These are phyloP conservation scores for Cynara cardunculus DNA, from an alignment of 129 eudicot species.

Conservation along the genomic window DNA sequence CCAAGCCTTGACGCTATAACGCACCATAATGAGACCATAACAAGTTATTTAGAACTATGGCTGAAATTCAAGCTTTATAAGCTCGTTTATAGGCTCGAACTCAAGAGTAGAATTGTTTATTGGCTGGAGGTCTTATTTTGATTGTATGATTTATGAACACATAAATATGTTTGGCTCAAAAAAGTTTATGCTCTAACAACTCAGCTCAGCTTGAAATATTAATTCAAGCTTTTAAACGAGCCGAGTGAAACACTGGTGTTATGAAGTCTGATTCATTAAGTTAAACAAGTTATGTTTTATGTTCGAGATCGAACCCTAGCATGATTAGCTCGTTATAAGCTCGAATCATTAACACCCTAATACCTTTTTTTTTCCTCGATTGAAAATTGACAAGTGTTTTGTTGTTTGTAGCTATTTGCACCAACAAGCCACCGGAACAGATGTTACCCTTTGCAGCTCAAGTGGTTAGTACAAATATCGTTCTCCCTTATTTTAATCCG, in stretches of 20 bases:
- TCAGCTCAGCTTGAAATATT: background rate
- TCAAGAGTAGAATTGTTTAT: no score
- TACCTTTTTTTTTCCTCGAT: slow-evolving; percentile 2
- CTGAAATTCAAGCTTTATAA: no score
- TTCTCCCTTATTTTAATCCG: background rate
- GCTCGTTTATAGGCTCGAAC: no score
- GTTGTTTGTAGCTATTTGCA: slow-evolving; percentile 61
- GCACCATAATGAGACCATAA: no score
- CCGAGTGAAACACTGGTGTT: background rate
- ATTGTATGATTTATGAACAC: background rate
- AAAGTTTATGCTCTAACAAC: no score
- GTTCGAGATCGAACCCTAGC: background rate
- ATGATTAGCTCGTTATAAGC: background rate
- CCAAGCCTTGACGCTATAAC: no score
- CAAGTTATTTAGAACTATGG: no score
- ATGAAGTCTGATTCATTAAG: background rate
- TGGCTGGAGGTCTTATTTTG: background rate
- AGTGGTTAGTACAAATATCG: slow-evolving; percentile 68
- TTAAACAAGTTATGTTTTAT: background rate
- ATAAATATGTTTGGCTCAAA: background rate
- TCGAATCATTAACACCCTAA: background rate
- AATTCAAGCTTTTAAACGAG: background rate
- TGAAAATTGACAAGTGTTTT: background rate
- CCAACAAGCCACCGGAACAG: slow-evolving; percentile 63
- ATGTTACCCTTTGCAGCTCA: slow-evolving; percentile 88